Evolutionary conservation across 1,284 basidiomycete genomes (phyloP).

Genomic region (Leccinum pachyderme): DNA sequence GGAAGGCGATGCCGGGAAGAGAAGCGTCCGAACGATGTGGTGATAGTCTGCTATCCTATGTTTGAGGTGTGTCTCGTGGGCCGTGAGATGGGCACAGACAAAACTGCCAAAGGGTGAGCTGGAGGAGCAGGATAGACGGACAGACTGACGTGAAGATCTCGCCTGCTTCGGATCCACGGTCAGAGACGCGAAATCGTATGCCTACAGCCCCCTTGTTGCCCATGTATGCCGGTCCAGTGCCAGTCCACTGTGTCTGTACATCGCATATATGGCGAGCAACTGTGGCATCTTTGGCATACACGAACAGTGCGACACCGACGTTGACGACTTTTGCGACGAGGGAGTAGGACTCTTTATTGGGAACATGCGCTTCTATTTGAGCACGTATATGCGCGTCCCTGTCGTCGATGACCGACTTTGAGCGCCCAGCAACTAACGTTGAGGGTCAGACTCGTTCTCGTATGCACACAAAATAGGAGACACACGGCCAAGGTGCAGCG

Average conservation of each 20-base stretch:
- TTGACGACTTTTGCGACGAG: conserved; percentile 75
- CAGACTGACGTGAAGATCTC: conserved; percentile 79
- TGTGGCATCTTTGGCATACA: conserved; percentile 75
- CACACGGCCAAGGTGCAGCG: conserved; percentile 77
- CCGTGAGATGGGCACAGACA: conserved; percentile 88
- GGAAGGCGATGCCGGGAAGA: conserved; percentile 65
- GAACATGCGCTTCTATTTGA: conserved; percentile 67
- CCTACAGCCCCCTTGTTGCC: conserved; percentile 97
- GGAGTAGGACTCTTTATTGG: conserved; percentile 65
- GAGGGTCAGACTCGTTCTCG: conserved; percentile 4
- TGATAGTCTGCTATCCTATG: conserved; percentile 80
- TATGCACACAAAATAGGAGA: conserved; percentile 18
- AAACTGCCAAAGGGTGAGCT: conserved; percentile 56
- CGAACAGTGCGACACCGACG: conserved; percentile 76
- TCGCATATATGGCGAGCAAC: conserved; percentile 60
- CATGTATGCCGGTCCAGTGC: conserved; percentile 76
- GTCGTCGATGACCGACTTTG: conserved; percentile 58
- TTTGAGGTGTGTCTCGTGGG: conserved; percentile 73
- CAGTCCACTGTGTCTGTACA: conserved; percentile 75
- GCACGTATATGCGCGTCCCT: conserved; percentile 63
- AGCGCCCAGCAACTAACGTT: conserved; percentile 57
- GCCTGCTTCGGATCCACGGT: conserved; percentile 53
- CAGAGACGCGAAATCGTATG: conserved; percentile 73
- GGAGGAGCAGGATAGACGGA: neutral
- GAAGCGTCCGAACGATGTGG: conserved; percentile 77